Conservation (phyloP, 352 stramenopile species). For the Phytopythium cucurbitacearum region DNA sequence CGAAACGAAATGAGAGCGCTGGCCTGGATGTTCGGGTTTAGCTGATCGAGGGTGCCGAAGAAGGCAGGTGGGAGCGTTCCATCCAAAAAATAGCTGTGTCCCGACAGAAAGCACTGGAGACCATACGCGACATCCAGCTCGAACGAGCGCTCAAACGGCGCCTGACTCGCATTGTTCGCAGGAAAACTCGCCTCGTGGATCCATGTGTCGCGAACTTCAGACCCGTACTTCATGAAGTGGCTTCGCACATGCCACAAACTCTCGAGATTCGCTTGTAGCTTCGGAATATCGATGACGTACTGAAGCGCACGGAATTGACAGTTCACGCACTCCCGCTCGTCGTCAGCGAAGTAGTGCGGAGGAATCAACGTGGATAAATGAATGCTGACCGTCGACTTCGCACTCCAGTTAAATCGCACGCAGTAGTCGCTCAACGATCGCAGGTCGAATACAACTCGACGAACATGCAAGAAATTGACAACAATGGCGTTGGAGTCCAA, state of each 20-base stretch:
- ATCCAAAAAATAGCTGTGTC: constrained; percentile 44
- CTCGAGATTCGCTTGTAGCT: constrained; percentile 7
- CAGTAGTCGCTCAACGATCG: constrained; percentile 30
- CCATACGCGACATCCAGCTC: constrained; percentile 37
- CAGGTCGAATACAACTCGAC: constrained; percentile 36
- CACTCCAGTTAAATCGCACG: constrained; percentile 45
- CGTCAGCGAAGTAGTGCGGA: constrained; percentile 28
- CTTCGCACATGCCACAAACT: constrained; percentile 41
- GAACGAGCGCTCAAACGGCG: constrained; percentile 8
- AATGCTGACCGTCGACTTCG: constrained; percentile 5
- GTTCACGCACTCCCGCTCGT: constrained; percentile 21
- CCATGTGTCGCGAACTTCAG: constrained; percentile 46
- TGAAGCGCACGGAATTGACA: constrained; percentile 37
- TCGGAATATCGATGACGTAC: constrained; percentile 24
- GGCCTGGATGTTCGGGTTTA: constrained; percentile 37
- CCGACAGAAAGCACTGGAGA: constrained; percentile 43
- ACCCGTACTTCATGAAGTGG: constrained; percentile 39
- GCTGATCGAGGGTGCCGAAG: constrained; percentile 22
- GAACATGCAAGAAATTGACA: constrained; percentile 10
- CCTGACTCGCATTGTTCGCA: constrained; percentile 1
- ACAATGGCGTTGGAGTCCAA: constrained; percentile 15
- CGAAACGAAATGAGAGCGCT: constrained; percentile 39
- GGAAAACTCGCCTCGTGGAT: constrained; percentile 11
- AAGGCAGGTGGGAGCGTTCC: constrained; percentile 30
- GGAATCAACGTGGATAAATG: constrained; percentile 30